Evolutionary conservation across 2,329 filamentous ascomycete genomes (phyloP).

Genomic region (Xylaria sp.): DNA sequence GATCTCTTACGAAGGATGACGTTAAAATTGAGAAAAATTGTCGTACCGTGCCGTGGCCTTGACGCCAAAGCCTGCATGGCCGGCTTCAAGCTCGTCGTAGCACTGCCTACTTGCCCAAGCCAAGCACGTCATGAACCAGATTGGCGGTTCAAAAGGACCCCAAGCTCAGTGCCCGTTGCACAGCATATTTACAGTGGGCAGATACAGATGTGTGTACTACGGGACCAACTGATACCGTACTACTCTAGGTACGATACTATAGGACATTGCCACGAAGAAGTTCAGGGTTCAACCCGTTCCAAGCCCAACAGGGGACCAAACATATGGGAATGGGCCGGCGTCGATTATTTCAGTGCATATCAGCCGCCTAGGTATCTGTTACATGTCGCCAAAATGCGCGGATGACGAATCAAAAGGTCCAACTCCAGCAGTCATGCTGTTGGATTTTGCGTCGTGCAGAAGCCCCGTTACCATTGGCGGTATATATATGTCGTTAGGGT

Average conservation of each 20-base stretch:
- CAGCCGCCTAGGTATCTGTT: constrained; percentile 8
- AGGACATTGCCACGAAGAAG: background rate
- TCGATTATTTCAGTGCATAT: background rate
- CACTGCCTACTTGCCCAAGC: background rate
- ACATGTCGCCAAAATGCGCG: background rate
- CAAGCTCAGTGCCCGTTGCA: background rate
- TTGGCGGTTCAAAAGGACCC: background rate
- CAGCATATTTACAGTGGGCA: background rate
- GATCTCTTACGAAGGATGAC: background rate
- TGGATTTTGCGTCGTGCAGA: background rate
- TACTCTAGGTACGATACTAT: background rate
- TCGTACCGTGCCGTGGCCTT: background rate
- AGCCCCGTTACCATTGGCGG: background rate
- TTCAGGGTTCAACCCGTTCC: background rate
- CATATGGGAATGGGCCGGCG: background rate
- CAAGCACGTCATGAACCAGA: background rate
- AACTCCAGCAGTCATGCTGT: background rate
- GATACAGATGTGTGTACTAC: background rate
- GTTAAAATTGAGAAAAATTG: background rate
- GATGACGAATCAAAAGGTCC: background rate
- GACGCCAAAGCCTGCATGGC: background rate
- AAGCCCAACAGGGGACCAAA: background rate
- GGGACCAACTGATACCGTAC: background rate
- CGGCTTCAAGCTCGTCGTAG: background rate
- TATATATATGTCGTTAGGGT: background rate